A percentile compares a stretch with the other conserved stretches of the same genome.
These are phyloP conservation scores for Verticillium klebahnii DNA, from an alignment of 2,329 filamentous ascomycete genomes.

Conservation along the genomic window DNA sequence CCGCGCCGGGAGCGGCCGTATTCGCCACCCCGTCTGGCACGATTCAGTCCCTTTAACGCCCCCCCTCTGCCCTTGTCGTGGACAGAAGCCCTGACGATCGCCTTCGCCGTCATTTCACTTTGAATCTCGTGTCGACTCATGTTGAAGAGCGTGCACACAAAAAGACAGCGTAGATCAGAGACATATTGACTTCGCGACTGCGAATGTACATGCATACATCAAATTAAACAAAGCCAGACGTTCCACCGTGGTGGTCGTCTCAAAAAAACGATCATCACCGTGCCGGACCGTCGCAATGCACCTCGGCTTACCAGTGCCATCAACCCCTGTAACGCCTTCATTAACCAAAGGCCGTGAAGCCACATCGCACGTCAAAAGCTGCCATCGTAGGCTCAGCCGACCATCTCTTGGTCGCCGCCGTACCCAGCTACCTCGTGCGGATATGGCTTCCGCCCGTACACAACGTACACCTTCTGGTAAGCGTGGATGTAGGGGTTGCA, in stretches of 20 bases:
- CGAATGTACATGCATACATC: too few species aligned
- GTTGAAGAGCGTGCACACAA: too few species aligned
- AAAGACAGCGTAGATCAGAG: too few species aligned
- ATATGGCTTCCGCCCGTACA: conserved; percentile 46
- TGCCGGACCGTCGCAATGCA: background rate
- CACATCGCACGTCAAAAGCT: background rate
- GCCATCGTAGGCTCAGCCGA: background rate
- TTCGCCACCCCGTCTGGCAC: too few species aligned
- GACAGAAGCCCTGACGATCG: too few species aligned
- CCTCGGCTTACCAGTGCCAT: background rate
- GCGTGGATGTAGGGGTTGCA: conserved; percentile 41
- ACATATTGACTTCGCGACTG: too few species aligned
- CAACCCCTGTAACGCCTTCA: background rate
- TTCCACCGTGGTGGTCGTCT: background rate
- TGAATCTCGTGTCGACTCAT: too few species aligned
- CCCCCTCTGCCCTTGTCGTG: too few species aligned
- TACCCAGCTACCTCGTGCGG: conserved; percentile 20
- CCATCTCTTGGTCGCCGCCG: background rate
- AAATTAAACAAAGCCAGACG: background rate
- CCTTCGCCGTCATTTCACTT: too few species aligned
- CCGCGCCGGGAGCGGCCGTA: background rate
- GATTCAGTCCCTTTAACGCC: too few species aligned
- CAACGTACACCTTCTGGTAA: conserved; percentile 44
- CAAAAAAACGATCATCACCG: background rate
- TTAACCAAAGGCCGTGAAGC: background rate